Evolutionary conservation across 768 basidiomycete species (phyloP), one percentile per base, ranked within the genome.

Genomic region (Suillus lakei): DNA sequence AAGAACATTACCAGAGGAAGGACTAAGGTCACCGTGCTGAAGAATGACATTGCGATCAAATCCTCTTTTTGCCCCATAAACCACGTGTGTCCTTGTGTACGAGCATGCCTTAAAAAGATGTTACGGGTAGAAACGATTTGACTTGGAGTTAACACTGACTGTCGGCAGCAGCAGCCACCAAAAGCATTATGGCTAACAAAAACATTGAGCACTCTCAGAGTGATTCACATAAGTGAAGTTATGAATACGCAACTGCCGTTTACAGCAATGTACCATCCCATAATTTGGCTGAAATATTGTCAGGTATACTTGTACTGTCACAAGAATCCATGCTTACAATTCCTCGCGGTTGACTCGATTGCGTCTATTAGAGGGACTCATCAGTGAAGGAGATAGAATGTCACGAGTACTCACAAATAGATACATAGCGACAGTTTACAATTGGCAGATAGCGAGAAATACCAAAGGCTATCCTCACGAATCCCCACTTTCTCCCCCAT

Each of bases 391-490:
- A 26, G 26, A 26, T 2, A 8, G 1, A 16, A 3, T 16, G 23
- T 5, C 7, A 23, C 12, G 26, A 50, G 26, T 16, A 50, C 26
- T 28, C 7, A 16, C 48, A 50, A 50, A 50, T 50, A 50, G 15
- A 13, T 26, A 26, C 65, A 74, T 51, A 7, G 60, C 54, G 12
- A 70, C 43, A 13, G 67, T 69, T 38, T 56, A n/a, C 50, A 7
- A 74, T 67, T 5, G 72, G 72, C 1, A 74, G 44, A 64, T 73
- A 74, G 32, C 72, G 73, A 38, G 50, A 67, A 18, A 55, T n/a
- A 28, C 51, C 15, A 61, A 74, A 73, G 23, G 67, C 66, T 5
- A 74, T 59, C 61, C 72, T 62, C 62, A 51, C 46, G 1, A 61
- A 50, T 12, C 66, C 66, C 72, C 73, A 73, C 55, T 23, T 64